Base-by-base conservation (phyloP, 352 stramenopile species). In the Pythium aquatile region DNA sequence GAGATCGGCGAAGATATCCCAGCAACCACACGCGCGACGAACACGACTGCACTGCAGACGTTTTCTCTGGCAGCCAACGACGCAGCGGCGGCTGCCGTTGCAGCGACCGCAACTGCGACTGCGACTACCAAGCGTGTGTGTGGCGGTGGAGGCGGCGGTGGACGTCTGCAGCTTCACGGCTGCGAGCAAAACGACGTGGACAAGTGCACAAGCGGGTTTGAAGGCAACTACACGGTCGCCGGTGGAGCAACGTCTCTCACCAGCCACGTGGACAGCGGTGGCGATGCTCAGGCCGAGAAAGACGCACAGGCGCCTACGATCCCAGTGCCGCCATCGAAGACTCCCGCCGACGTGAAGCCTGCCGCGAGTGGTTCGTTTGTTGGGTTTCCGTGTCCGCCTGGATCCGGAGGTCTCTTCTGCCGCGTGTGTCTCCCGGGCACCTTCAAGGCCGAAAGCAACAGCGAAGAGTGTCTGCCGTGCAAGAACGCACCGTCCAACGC, bases 361-460 rank as follows among this genome's bases (percentile, higher is more conserved):
- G 83, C 68, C 9, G 63, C 76, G 2, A 88, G 76, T 54, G 85
- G 85, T 1, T 79, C 81, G 24, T 93, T 91, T 54, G 90, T 90
- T 55, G 83, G 84, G 0, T 93, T 93, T 42, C 85, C 85, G n/a
- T 93, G 85, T 42, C 75, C 81, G 24, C 85, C 85, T 33, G 85
- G 85, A 5, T 90, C 79, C 11, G 85, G 85, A 9, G 85, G 85
- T 20, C 65, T 93, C 0, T 89, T 93, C 51, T 93, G 85, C 47
- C 76, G 85, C 1, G 54, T 83, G 9, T 93, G 85, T 39, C 47
- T 57, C 0, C 71, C 85, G 0, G 85, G 85, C 1, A 86, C 76
- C 30, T 93, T 82, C 65, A 93, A 93, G 40, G 82, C 81, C 16
- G 85, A 91, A 56, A 88, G 81, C 58, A 91, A 89, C 58, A 93